phyloP scores from a whole-genome alignment of 352 stramenopile genomes.

The Globisporangium uncinulatum region DNA sequence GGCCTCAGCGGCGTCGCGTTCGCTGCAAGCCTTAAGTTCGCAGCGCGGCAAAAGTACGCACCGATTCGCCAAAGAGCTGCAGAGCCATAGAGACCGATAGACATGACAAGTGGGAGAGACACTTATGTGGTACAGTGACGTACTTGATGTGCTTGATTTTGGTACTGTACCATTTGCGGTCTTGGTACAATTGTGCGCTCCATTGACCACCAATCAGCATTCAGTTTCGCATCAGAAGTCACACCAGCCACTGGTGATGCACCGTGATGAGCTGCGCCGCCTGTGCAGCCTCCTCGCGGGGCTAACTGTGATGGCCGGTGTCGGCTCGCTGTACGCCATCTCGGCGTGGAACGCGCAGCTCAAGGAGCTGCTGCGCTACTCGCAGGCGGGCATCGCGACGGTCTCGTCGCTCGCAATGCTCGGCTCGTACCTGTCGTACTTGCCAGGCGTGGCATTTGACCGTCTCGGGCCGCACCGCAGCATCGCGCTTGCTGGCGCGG shows the following conservation, averaged over 20 bases:
- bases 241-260: neutral
- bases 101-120: too few species aligned
- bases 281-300: constrained; percentile 48
- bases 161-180: too few species aligned
- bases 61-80: constrained; percentile 3
- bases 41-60: constrained; percentile 24
- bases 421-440: constrained; percentile 72
- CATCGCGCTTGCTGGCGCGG: constrained; percentile 38
- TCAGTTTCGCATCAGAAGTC: neutral
- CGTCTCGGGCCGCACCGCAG: constrained; percentile 53
- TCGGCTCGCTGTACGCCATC: constrained; percentile 75
- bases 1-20: constrained; percentile 44
- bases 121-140: too few species aligned
- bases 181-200: neutral
- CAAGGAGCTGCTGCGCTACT: constrained; percentile 68
- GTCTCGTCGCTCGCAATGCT: constrained; percentile 74
- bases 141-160: too few species aligned
- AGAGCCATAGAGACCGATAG: neutral
- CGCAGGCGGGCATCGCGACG: constrained; percentile 63
- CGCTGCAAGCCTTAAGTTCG: constrained; percentile 48
- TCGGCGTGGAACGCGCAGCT: constrained; percentile 83
- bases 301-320: constrained; percentile 58
- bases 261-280: constrained; percentile 16
- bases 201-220: too few species aligned
- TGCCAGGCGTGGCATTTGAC: constrained; percentile 70